Conservation (phyloP, 2,329 filamentous ascomycete species). For the Verticillium tricorpus region DNA sequence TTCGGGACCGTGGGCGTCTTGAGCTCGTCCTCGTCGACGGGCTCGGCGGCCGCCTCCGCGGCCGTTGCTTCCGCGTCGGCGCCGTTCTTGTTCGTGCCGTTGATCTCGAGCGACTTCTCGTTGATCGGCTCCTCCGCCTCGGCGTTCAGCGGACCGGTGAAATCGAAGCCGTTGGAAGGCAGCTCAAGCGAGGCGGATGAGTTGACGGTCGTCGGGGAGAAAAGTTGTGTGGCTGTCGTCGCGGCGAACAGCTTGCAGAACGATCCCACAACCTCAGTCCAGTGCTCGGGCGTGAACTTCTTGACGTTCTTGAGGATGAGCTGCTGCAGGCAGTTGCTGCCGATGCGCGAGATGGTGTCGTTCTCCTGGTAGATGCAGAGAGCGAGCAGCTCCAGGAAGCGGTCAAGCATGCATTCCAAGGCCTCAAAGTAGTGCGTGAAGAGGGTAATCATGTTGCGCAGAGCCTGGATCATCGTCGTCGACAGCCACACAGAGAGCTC, state of each 20-base stretch:
- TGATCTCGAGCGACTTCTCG: slow-evolving; percentile 58
- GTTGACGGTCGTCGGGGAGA: slow-evolving; percentile 69
- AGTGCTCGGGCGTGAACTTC: slow-evolving; percentile 84
- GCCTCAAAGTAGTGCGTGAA: slow-evolving; percentile 98
- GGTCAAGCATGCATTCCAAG: slow-evolving; percentile 94
- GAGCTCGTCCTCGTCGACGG: slow-evolving; percentile 28
- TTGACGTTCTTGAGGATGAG: slow-evolving; percentile 93
- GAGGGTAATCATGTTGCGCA: slow-evolving; percentile 96
- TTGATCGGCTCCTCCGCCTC: slow-evolving; percentile 36
- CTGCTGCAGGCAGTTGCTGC: slow-evolving; percentile 96
- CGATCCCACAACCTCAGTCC: slow-evolving; percentile 89
- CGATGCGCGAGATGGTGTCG: slow-evolving; percentile 95
- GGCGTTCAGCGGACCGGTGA: slow-evolving; percentile 40
- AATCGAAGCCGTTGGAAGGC: slow-evolving; percentile 47
- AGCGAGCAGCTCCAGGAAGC: slow-evolving; percentile 91
- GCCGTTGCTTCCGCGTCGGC: slow-evolving; percentile 23
- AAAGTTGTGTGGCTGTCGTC: slow-evolving; percentile 92
- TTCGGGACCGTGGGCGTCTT: slow-evolving; percentile 22
- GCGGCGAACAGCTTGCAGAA: slow-evolving; percentile 95
- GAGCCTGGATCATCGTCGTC: slow-evolving; percentile 97
- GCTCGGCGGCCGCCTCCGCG: slow-evolving; percentile 19
- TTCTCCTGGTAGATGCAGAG: slow-evolving; percentile 99
- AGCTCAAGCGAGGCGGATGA: slow-evolving; percentile 47
- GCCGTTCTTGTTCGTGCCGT: slow-evolving; percentile 43
- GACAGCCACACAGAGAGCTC: slow-evolving; percentile 98